These are phyloP conservation scores for Globisporangium orthogonon DNA, from an alignment of 352 stramenopile genomes.

Conservation along the genomic window DNA sequence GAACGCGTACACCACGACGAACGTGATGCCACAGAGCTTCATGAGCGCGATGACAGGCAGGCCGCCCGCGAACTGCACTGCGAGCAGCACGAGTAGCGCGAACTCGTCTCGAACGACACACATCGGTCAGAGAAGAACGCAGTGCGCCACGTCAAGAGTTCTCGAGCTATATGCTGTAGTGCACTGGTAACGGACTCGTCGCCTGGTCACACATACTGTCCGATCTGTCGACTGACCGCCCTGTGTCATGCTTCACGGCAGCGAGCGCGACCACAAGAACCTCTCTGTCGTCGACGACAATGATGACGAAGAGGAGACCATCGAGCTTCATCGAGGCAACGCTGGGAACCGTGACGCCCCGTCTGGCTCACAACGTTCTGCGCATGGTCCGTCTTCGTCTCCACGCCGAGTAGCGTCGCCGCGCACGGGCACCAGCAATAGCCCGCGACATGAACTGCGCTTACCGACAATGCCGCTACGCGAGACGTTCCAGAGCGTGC, in stretches of 20 bases:
- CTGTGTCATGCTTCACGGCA: constrained; percentile 1
- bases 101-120: constrained; percentile 41
- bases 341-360: constrained; percentile 11
- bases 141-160: no score
- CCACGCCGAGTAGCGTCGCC: background rate
- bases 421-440: constrained; percentile 7
- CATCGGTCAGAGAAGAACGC: constrained; percentile 12
- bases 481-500: constrained; percentile 18
- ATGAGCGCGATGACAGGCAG: constrained; percentile 44
- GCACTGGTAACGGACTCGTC: no score
- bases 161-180: no score
- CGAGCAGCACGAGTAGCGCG: constrained; percentile 34
- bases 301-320: constrained; percentile 29
- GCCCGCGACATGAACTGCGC: constrained; percentile 3
- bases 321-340: constrained; percentile 22
- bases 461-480: constrained; percentile 10
- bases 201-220: no score
- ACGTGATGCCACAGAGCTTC: constrained; percentile 33
- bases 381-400: constrained; percentile 1
- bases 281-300: constrained; percentile 18
- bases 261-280: constrained; percentile 1
- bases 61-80: constrained; percentile 27
- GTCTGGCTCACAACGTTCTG: background rate
- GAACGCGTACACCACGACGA: constrained; percentile 25
- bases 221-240: background rate